These are phyloP conservation scores for Talaromyces stipitatus DNA, from an alignment of 495 filamentous ascomycete species.

Conservation along the genomic window DNA sequence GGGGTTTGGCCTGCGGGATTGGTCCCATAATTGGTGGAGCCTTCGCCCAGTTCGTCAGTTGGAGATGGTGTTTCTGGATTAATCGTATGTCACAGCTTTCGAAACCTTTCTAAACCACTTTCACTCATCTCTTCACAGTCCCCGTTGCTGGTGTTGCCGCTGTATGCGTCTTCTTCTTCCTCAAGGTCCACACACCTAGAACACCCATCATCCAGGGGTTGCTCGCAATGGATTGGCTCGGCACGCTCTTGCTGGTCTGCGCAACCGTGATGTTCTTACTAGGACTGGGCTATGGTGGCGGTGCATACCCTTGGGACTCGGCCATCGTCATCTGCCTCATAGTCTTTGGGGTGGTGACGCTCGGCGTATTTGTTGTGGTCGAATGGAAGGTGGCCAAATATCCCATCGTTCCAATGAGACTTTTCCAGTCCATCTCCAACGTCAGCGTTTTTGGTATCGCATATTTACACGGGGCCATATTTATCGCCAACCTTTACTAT, in stretches of 20 bases:
- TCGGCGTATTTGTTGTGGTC: slow-evolving; percentile 52
- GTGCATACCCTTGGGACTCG: slow-evolving; percentile 56
- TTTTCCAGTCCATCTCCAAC: slow-evolving; percentile 51
- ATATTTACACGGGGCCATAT: slow-evolving; percentile 62
- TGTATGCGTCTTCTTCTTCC: slow-evolving; percentile 51
- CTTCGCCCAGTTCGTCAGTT: slow-evolving; percentile 48
- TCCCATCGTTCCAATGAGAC: slow-evolving; percentile 60
- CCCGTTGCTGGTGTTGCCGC: slow-evolving; percentile 59
- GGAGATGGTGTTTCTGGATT: slow-evolving; percentile 15
- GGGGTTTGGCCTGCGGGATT: slow-evolving; percentile 67
- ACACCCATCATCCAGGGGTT: slow-evolving; percentile 60
- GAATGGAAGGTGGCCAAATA: slow-evolving; percentile 61
- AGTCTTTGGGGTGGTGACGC: slow-evolving; percentile 53
- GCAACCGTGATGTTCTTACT: slow-evolving; percentile 65
- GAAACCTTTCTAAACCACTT: neutral
- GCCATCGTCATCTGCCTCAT: slow-evolving; percentile 62
- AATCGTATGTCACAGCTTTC: slow-evolving; percentile 12
- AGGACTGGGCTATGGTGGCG: slow-evolving; percentile 62
- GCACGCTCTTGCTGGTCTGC: slow-evolving; percentile 52
- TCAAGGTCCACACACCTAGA: slow-evolving; percentile 64
- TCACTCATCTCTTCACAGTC: slow-evolving; percentile 19
- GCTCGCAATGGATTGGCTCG: slow-evolving; percentile 64
- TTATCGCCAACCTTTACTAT: slow-evolving; percentile 67
- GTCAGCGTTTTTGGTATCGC: slow-evolving; percentile 47
- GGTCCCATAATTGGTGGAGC: slow-evolving; percentile 72